Percentiles rank a stretch among this genome's conserved stretches.
phyloP scores from a whole-genome alignment of 2,329 filamentous ascomycete species.

The Cucurbitaria berberidis region DNA sequence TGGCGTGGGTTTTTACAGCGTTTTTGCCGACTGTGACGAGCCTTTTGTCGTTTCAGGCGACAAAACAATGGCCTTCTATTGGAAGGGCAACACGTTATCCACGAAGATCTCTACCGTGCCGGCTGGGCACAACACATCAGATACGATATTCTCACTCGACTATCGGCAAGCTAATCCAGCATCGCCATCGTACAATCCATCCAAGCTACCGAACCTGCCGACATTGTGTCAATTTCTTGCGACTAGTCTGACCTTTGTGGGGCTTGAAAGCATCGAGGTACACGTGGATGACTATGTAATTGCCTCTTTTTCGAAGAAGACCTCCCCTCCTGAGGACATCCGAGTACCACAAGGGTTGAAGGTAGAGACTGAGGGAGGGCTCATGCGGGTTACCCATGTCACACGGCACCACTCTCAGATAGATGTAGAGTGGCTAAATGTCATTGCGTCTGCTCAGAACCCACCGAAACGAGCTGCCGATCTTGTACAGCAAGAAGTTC shows the following conservation, averaged over 20 bases:
- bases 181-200: slow-evolving; percentile 53
- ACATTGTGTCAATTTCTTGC: slow-evolving; percentile 91
- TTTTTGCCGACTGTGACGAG: slow-evolving; percentile 97
- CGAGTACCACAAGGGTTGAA: slow-evolving; percentile 79
- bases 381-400: slow-evolving; percentile 86
- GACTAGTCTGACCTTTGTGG: slow-evolving; percentile 94
- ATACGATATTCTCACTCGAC: slow-evolving; percentile 93
- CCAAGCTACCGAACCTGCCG: slow-evolving; percentile 82
- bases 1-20: slow-evolving; percentile 97
- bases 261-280: slow-evolving; percentile 84
- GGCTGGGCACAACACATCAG: slow-evolving; percentile 66
- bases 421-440: slow-evolving; percentile 86
- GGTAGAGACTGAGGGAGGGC: slow-evolving; percentile 79
- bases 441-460: slow-evolving; percentile 81
- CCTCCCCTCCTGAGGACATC: slow-evolving; percentile 76
- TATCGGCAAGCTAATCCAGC: slow-evolving; percentile 78
- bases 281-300: slow-evolving; percentile 89
- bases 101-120: slow-evolving; percentile 83
- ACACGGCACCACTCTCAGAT: slow-evolving; percentile 89
- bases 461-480: slow-evolving; percentile 43
- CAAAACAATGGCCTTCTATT: slow-evolving; percentile 98
- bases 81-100: slow-evolving; percentile 98
- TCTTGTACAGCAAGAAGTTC: slow-evolving; percentile 44
- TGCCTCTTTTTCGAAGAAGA: slow-evolving; percentile 80
- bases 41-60: slow-evolving; percentile 93